A percentile compares a stretch with the other conserved stretches of the same genome.
Evolutionary conservation across 257 asterid genomes (phyloP).

Genomic region (Cynanchum wilfordii): DNA sequence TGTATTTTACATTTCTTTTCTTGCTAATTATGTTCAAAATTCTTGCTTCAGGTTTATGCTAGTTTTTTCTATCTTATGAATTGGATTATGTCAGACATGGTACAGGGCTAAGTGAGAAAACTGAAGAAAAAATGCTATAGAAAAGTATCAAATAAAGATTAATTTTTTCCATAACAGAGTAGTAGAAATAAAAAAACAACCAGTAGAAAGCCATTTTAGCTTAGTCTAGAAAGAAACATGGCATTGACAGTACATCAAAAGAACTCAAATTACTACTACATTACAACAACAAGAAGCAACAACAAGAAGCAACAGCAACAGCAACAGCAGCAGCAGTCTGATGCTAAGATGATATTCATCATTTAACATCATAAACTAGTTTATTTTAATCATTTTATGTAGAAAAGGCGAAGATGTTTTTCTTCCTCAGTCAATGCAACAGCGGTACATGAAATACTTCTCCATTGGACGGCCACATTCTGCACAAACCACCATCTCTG

Average conservation of each 20-base stretch:
- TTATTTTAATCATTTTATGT: not conserved
- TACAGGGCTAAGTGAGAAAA: not conserved
- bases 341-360: not conserved
- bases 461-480: conserved; percentile 76
- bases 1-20: not conserved
- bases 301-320: too few species aligned
- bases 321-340: not conserved
- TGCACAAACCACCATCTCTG: conserved; percentile 67
- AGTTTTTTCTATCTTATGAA: not conserved
- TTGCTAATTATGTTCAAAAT: not conserved
- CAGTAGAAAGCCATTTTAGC: not conserved
- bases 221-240: not conserved
- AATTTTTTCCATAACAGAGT: not conserved
- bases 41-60: not conserved
- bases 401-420: not conserved
- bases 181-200: not conserved
- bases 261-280: not conserved
- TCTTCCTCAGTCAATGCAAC: conserved; percentile 57
- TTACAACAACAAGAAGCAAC: not conserved
- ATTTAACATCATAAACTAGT: not conserved
- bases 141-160: not conserved
- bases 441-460: conserved; percentile 73
- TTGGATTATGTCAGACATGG: not conserved
- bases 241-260: not conserved
- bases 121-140: not conserved